Base-by-base conservation (phyloP, 371 early-diverging fungal genomes). In the Syncephalastrum racemosum region DNA sequence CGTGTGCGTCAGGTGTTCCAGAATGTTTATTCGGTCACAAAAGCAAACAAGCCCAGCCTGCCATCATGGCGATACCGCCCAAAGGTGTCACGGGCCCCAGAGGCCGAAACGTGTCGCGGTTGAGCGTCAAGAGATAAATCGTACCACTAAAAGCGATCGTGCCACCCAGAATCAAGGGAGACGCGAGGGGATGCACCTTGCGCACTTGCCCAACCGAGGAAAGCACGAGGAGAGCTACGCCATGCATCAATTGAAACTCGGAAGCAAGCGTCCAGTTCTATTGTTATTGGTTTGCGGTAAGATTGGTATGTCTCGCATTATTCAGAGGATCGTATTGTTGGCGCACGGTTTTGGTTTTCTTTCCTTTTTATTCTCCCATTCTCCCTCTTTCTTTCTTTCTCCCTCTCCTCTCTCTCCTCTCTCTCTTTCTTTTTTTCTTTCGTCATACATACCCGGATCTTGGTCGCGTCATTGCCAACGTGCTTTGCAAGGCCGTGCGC, bases 1-100 rank as follows among this genome's bases (percentile, higher is more conserved):
- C 25, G 46, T n/a, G n/a, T 20, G n/a, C 15, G 45, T 27, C 19
- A 50, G 49, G 13, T 52, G 56, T 46, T 48, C 22, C 4, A 14
- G 16, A 43, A 13, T 4, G 36, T 31, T 31, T 31, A 31, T 50
- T 24, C 27, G 15, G 39, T 64, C 65, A 82, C 40, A 84, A 64
- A 13, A 82, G 60, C 18, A 91, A 67, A 20, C 86, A 68, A 19
- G 85, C 71, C 92, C 92, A 92, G 19, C 91, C 92, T 10, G 80
- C 83, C 48, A 87, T 83, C 68, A 92, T 65, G 4, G 75, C 60
- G 4, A 88, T 14, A 14, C 92, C 93, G 41, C 92, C 92, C 14
- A 92, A 64, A 12, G 92, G 92, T 0, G 92, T 91, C 1, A 86
- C 68, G 0, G 89, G 89, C 0, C 89, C 90, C 15, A 92, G 54